Percentiles rank a stretch among this genome's conserved stretches.
These are phyloP conservation scores for Ogataea siamensis DNA, from an alignment of 805 yeast species.

Conservation along the genomic window DNA sequence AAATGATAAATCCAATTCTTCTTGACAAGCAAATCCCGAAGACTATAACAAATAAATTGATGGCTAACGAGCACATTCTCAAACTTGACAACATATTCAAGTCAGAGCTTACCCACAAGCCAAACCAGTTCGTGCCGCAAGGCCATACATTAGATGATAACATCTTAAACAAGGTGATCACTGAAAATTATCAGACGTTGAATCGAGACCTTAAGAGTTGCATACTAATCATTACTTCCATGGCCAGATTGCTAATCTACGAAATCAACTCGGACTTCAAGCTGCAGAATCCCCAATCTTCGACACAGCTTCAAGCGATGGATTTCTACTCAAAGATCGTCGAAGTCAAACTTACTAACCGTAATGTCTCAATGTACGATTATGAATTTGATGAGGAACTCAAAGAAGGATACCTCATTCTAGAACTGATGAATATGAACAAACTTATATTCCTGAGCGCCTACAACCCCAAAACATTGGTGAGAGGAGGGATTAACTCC, in stretches of 20 bases:
- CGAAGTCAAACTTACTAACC: slow-evolving; percentile 46
- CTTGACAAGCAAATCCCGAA: slow-evolving; percentile 34
- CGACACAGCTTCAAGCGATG: slow-evolving; percentile 41
- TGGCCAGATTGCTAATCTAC: slow-evolving; percentile 36
- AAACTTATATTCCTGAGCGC: slow-evolving; percentile 55
- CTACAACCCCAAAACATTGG: slow-evolving; percentile 36
- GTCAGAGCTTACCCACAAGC: slow-evolving; percentile 34
- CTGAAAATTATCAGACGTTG: slow-evolving; percentile 30
- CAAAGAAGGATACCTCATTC: slow-evolving; percentile 58
- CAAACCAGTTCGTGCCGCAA: slow-evolving; percentile 28
- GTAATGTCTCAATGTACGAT: slow-evolving; percentile 71
- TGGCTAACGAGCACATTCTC: slow-evolving; percentile 33
- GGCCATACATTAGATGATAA: slow-evolving; percentile 34
- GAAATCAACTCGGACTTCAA: slow-evolving; percentile 34
- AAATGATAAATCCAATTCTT: slow-evolving; percentile 33
- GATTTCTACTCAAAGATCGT: slow-evolving; percentile 35
- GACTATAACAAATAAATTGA: slow-evolving; percentile 28
- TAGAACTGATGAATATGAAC: slow-evolving; percentile 58
- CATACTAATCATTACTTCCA: slow-evolving; percentile 35
- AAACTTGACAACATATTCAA: slow-evolving; percentile 34
- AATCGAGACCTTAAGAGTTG: slow-evolving; percentile 34
- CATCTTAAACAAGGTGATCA: slow-evolving; percentile 30
- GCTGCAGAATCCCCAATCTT: slow-evolving; percentile 32
- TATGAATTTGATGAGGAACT: slow-evolving; percentile 67
- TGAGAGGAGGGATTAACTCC: slow-evolving; percentile 34